Base-by-base conservation (phyloP, 345 rosid genomes). In the Cardiospermum halicacabum region DNA sequence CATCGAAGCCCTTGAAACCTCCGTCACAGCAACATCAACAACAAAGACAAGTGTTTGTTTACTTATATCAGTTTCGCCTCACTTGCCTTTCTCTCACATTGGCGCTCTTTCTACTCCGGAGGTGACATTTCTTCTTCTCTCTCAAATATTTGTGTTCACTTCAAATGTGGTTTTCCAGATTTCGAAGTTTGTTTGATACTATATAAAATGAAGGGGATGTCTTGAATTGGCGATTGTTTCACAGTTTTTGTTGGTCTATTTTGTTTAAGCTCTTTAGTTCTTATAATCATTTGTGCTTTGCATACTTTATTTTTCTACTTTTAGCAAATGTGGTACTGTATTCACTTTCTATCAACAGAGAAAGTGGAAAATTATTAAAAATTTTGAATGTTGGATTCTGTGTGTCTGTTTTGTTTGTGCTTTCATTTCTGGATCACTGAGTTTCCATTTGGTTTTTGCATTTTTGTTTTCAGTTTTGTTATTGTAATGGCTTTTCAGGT, bases 51-150 rank as follows among this genome's bases (percentile, higher is more conserved):
- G 19, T 31, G 5, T 31, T 31, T 56, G 21, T 30, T n/a, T 27
- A 18, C 59, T 15, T 59, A 31, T 66, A 47, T 47, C 51, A 47
- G 2, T 40, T 40, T 40, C 47, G 16, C 12, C 16, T 18, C 51
- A 64, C 16, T 51, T 11, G 19, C 13, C 51, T 55, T 22, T 3
- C 34, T 25, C 19, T 19, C 72, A 32, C 67, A 50, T 73, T 73
- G 81, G 73, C 76, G 76, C 67, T 54, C 68, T 48, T 53, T 49
- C 36, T 66, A 58, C 60, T 56, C 26, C 67, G n/a, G 16, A 62
- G 77, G 80, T 70, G 37, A 47, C 56, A 0, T 0, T 11, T 49
- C 16, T 63, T 54, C 60, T 60, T 16, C 63, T 21, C 62, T 57
- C 63, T 47, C 10, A 66, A 48, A 2, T 39, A 7, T 22, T 8